Evolutionary conservation across 1,139 yeast genomes (phyloP).

Genomic region (Saccharomyces pastorianus): DNA sequence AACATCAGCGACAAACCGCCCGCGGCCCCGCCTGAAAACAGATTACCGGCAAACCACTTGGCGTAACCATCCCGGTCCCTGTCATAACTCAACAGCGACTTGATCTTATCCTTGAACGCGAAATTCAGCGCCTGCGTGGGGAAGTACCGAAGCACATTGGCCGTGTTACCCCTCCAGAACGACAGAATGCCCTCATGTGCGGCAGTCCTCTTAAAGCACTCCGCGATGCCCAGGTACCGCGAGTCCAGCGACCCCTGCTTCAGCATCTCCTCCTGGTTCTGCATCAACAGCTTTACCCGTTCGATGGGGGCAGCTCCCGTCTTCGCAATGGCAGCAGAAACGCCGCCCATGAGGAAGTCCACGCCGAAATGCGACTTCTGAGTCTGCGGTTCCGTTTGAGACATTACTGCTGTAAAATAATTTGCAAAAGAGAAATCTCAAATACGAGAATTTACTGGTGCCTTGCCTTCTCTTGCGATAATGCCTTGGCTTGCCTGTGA

Average conservation of each 20-base stretch:
- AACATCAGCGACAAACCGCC: conserved; percentile 70
- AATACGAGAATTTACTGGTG: not conserved
- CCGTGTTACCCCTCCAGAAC: conserved; percentile 83
- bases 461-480: not conserved
- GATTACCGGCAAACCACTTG: conserved; percentile 70
- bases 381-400: not conserved
- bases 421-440: not conserved
- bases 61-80: conserved; percentile 54
- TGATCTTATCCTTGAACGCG: conserved; percentile 78
- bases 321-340: conserved; percentile 78
- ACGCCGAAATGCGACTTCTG: not conserved
- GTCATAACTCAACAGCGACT: conserved; percentile 69
- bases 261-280: conserved; percentile 78
- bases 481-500: conserved; percentile 1
- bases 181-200: conserved; percentile 63
- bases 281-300: conserved; percentile 73
- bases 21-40: conserved; percentile 78
- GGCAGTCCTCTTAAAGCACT: conserved; percentile 66
- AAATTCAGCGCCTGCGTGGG: conserved; percentile 80
- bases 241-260: conserved; percentile 68
- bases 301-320: conserved; percentile 82
- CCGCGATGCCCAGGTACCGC: conserved; percentile 60
- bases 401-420: not conserved
- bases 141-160: conserved; percentile 77
- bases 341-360: conserved; percentile 73